Conservation (phyloP, 176 grass and related monocot genomes). For the Phragmites australis region DNA sequence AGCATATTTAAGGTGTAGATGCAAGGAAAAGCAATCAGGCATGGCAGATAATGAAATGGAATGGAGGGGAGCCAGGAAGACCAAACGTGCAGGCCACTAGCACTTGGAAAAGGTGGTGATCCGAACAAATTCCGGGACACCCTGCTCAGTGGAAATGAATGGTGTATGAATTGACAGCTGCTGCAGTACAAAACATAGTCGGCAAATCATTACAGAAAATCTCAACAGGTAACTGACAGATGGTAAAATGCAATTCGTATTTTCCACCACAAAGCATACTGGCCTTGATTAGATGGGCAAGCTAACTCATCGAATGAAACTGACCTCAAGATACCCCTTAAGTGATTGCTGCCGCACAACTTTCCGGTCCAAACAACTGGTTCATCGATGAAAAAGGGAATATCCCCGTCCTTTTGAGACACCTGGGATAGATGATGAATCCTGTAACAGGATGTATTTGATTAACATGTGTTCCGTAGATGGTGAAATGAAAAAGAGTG, state of each 20-base stretch:
- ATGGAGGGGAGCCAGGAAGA: constrained; percentile 24
- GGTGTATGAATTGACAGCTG: constrained; percentile 48
- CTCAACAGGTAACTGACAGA: constrained; percentile 32
- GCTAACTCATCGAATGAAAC: constrained; percentile 37
- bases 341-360: constrained; percentile 34
- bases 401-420: constrained; percentile 32
- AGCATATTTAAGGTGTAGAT: constrained; percentile 47
- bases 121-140: constrained; percentile 48
- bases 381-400: constrained; percentile 22
- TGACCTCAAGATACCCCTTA: constrained; percentile 41
- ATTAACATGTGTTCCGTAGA: constrained; percentile 41
- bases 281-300: constrained; percentile 36
- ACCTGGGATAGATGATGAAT: constrained; percentile 39
- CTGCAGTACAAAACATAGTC: constrained; percentile 47
- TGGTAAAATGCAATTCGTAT: constrained; percentile 14
- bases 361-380: constrained; percentile 29
- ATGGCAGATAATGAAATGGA: constrained; percentile 36
- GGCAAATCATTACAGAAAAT: constrained; percentile 46
- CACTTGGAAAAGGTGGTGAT: constrained; percentile 30
- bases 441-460: constrained; percentile 40
- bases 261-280: constrained; percentile 22
- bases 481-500: constrained; percentile 45
- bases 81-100: constrained; percentile 47
- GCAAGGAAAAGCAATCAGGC: constrained; percentile 38
- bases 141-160: constrained; percentile 36